A percentile compares a stretch with the other conserved stretches of the same genome.
phyloP scores from a whole-genome alignment of 148 eudicot genomes.

The Silene uniflora region DNA sequence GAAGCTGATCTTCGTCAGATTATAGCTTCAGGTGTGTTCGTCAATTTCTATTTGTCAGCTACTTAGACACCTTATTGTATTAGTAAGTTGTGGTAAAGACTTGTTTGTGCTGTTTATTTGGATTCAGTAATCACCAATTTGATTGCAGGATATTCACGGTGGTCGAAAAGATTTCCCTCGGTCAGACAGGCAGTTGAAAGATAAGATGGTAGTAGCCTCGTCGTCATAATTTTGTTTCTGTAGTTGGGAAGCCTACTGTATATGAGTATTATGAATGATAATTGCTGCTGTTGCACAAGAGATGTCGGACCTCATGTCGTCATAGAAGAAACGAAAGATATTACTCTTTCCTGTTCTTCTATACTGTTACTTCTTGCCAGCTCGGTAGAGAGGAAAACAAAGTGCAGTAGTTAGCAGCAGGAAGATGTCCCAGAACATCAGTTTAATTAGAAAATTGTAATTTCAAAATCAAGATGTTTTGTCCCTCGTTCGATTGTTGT shows the following conservation, averaged over 20 bases:
- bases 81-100: neutral
- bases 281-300: neutral
- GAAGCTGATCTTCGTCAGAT: constrained; percentile 81
- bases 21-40: constrained; percentile 47
- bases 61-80: neutral
- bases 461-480: too few relatives aligned
- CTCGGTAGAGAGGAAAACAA: too few relatives aligned
- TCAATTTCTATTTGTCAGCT: constrained; percentile 6
- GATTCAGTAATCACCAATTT: neutral
- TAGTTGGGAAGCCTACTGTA: neutral
- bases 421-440: too few relatives aligned
- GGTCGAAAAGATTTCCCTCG: constrained; percentile 72
- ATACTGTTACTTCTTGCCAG: too few relatives aligned
- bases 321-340: too few relatives aligned
- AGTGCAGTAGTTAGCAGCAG: too few relatives aligned
- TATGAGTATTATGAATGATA: neutral
- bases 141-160: constrained; percentile 62
- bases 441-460: too few relatives aligned
- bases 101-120: neutral
- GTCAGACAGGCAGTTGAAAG: constrained; percentile 47
- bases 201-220: constrained; percentile 12
- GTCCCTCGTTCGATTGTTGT: too few relatives aligned
- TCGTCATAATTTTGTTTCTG: neutral
- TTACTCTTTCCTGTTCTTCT: too few relatives aligned
- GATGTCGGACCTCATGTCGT: neutral